Evolutionary conservation across 495 filamentous ascomycete species (phyloP), one percentile per base, ranked within the genome.

Genomic region (Aspergillus diversus): DNA sequence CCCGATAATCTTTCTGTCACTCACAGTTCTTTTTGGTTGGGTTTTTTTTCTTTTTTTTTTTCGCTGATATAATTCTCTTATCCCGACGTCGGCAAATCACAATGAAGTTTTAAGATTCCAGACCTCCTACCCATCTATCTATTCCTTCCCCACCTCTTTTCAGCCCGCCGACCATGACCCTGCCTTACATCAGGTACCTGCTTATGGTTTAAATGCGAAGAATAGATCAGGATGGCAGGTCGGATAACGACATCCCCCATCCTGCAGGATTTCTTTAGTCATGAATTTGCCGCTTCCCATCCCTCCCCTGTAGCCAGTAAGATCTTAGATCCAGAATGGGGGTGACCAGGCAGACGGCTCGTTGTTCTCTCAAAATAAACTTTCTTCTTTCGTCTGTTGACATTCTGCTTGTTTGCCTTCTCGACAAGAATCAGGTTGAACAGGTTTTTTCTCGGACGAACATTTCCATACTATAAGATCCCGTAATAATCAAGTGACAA

Each of bases 1-100:
- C 39, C 21, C 55, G 51, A 52, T 50, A 32, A 35, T 58, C 37
- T n/a, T 46, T 43, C 27, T 59, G 43, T 34, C 57, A 47, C 13
- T 58, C 21, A 2, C 21, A 27, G 21, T 27, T 27, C 21, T 27
- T 2, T 2, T 27, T 27, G 21, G 2, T 27, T 27, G n/a, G n/a
- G n/a, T 34, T 32, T 33, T 42, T 54, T 32, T 35, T 59, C 35
- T 55, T n/a, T 57, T 43, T 32, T 16, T 55, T 39, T 5, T 5
- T 42, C 52, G 11, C 27, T 15, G 16, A 17, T 27, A 8, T 50
- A 27, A 50, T 50, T 50, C 16, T 50, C 47, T 17, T 1, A 50
- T 17, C 47, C 21, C 47, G 47, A 17, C 8, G 47, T 50, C 16
- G 13, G 11, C 5, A 15, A 43, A 43, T 43, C 11, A 43, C n/a